phyloP scores from a whole-genome alignment of 371 early-diverging fungal genomes.

The Rhizopus microsporus region DNA sequence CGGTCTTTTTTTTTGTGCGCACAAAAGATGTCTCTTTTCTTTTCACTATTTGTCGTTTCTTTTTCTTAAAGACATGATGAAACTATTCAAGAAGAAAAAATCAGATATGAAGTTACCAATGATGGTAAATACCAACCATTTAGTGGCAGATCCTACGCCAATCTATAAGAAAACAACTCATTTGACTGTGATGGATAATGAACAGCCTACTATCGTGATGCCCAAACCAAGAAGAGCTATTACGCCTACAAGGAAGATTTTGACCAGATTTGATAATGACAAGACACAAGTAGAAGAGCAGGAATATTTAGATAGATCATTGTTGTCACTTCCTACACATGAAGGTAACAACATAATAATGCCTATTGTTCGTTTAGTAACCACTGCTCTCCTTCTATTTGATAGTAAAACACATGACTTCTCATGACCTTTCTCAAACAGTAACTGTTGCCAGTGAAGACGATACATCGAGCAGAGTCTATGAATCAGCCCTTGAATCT shows the following conservation, averaged over 20 bases:
- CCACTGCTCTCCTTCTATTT: no score
- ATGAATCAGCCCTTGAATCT: slow-evolving; percentile 22
- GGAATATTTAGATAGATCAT: not conserved
- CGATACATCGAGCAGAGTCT: slow-evolving; percentile 13
- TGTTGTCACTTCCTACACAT: not conserved
- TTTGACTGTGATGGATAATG: not conserved
- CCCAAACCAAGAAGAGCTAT: slow-evolving; percentile 21
- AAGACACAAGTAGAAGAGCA: slow-evolving; percentile 22
- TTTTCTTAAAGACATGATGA: slow-evolving; percentile 6
- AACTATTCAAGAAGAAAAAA: slow-evolving; percentile 12
- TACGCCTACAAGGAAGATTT: slow-evolving; percentile 21
- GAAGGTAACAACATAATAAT: not conserved
- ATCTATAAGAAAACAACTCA: not conserved
- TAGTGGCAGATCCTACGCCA: not conserved
- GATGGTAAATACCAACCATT: not conserved
- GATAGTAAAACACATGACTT: no score
- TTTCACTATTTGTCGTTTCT: not conserved
- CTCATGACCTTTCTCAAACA: not conserved
- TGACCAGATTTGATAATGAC: slow-evolving; percentile 14
- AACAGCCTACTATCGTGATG: slow-evolving; percentile 14
- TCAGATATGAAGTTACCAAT: slow-evolving; percentile 6
- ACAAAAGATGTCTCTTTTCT: not conserved
- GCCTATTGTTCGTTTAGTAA: not conserved
- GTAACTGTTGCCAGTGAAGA: not conserved
- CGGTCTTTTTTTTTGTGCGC: no score